These are phyloP conservation scores for Dichotomopilus funicola DNA, from an alignment of 2,329 filamentous ascomycete species.

Conservation along the genomic window DNA sequence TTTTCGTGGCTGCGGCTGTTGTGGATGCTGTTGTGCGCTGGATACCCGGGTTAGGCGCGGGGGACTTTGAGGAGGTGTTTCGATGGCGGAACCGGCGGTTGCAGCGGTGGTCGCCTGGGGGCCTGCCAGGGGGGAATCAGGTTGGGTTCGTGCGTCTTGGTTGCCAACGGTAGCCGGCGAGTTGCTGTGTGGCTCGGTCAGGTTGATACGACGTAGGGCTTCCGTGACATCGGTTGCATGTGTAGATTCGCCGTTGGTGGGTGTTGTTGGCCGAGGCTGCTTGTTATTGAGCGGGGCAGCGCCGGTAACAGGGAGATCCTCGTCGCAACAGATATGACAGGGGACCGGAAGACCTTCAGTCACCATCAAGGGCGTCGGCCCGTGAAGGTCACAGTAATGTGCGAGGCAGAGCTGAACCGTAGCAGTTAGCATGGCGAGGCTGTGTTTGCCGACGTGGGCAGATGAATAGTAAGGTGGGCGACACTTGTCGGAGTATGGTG, in stretches of 20 bases:
- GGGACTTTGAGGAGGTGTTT: conserved; percentile 53
- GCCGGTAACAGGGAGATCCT: conserved; percentile 29
- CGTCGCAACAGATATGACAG: conserved; percentile 53
- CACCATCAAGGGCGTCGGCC: conserved; percentile 63
- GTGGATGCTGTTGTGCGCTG: conserved; percentile 12
- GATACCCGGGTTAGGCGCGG: conserved; percentile 35
- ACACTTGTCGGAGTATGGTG: no score
- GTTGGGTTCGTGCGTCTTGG: conserved; percentile 38
- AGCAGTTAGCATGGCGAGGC: conserved; percentile 34
- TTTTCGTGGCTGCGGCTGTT: conserved; percentile 13
- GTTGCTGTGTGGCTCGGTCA: conserved; percentile 35
- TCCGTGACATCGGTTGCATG: conserved; percentile 37
- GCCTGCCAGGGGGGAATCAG: conserved; percentile 37
- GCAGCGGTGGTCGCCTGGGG: conserved; percentile 27
- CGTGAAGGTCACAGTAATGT: conserved; percentile 65
- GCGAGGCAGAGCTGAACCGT: conserved; percentile 58
- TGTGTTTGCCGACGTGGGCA: no score
- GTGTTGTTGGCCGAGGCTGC: conserved; percentile 35
- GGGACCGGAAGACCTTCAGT: conserved; percentile 58
- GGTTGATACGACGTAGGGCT: conserved; percentile 42
- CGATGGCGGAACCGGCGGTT: conserved; percentile 35
- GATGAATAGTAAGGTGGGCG: no score
- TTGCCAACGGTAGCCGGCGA: conserved; percentile 39
- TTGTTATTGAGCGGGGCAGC: conserved; percentile 24
- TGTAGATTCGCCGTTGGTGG: conserved; percentile 30